Evolutionary conservation across 2,329 filamentous ascomycete genomes (phyloP).

Genomic region (Hypoxylon sp.): DNA sequence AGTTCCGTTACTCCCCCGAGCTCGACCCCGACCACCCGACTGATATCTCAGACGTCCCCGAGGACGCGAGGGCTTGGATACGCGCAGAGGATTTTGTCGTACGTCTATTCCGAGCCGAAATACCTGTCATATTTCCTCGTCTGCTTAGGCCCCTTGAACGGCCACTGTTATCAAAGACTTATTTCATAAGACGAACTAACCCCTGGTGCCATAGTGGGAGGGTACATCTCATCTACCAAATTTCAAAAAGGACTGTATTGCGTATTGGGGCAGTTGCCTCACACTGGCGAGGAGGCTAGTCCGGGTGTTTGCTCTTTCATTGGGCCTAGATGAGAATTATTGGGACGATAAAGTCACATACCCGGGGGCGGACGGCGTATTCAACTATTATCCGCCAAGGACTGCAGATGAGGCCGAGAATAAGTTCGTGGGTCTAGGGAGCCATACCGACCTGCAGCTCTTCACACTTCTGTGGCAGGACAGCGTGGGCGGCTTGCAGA

Average conservation of each 20-base stretch:
- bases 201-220: conserved; percentile 50
- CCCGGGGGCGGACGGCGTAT: conserved; percentile 54
- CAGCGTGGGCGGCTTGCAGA: conserved; percentile 52
- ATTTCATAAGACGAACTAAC: not conserved
- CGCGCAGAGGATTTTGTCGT: conserved; percentile 57
- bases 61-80: conserved; percentile 52
- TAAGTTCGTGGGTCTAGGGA: conserved; percentile 53
- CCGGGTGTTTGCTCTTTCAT: conserved; percentile 61
- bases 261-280: conserved; percentile 59
- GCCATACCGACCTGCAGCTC: conserved; percentile 62
- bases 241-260: conserved; percentile 56
- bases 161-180: not conserved
- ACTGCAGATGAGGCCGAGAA: conserved; percentile 36
- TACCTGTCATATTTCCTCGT: too few relatives aligned
- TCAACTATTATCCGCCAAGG: conserved; percentile 53
- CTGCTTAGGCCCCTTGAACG: not conserved
- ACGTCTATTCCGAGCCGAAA: not conserved
- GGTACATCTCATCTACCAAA: conserved; percentile 55
- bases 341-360: conserved; percentile 63
- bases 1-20: conserved; percentile 60
- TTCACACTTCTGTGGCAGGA: conserved; percentile 62
- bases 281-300: conserved; percentile 59
- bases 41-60: conserved; percentile 52
- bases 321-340: conserved; percentile 61
- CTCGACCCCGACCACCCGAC: conserved; percentile 57